Evolutionary conservation across 768 basidiomycete species (phyloP), one percentile per base, ranked within the genome.

Genomic region (Fistulinella prunicolor): DNA sequence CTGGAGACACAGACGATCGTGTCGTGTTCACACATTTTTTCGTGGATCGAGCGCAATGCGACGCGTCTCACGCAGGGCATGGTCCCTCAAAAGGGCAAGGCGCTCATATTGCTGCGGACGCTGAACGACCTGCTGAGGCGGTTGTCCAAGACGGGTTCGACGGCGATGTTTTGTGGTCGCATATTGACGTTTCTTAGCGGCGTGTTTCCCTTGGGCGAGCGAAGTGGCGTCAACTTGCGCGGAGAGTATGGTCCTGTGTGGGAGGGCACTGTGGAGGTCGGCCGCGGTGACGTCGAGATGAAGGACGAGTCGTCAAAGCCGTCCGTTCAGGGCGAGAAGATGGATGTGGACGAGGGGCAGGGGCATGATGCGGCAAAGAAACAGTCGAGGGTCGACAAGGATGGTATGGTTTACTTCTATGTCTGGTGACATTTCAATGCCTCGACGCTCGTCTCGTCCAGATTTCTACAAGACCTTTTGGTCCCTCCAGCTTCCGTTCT

Each of bases 401-500:
- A 80, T 63, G 84, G 88, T 81, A 58, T 40, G 68, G n/a, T 19
- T 35, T 45, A 9, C 22, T 30, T 44, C 42, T 20, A 6, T 36
- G 2, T 35, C 42, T 30, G 29, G n/a, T 36, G 20, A 3, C 13
- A 41, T 20, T 26, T 19, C 28, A 9, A 12, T n/a, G 9, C 6
- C 28, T 47, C 47, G 43, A 62, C 38, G 36, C 37, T 47, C 10
- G n/a, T 32, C 24, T 43, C 35, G 28, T 29, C 38, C 56, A 83
- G 89, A 87, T 21, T 87, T 94, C 62, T 94, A 92, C 70, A 79
- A 82, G 49, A 88, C 81, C 0, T 94, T 95, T 71, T 95, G 93
- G 93, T 86, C 86, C 0, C 72, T 95, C 8, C 93, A 96, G 59
- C 72, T 85, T 4, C 83, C 81, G 6, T 94, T 95, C 69, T 91